Percentiles rank a stretch among this genome's conserved stretches.
Evolutionary conservation across 2,329 filamentous ascomycete species (phyloP).

Genomic region (Elsinoe arachidis): DNA sequence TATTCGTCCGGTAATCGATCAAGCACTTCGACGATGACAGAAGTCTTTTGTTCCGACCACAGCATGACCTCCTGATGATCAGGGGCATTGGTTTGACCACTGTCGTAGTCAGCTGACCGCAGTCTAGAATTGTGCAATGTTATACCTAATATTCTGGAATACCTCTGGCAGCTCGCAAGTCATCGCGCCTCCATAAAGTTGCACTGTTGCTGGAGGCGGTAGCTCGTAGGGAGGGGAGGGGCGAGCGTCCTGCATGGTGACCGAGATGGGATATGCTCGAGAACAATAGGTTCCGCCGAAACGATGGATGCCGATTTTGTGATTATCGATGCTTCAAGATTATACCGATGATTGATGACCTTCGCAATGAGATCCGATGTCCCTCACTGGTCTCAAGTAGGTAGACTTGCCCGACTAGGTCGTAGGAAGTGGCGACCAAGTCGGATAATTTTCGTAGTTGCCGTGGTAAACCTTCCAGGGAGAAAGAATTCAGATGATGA

Average conservation of each 20-base stretch:
- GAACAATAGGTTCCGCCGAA: no score
- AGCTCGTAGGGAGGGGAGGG: not conserved
- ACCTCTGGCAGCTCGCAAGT: not conserved
- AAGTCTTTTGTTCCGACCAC: conserved; percentile 72
- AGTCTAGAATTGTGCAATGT: no score
- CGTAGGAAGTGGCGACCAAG: no score
- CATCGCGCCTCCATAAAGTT: not conserved
- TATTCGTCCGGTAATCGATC: conserved; percentile 59
- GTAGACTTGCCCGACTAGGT: no score
- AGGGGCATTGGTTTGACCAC: conserved; percentile 49
- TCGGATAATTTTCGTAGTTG: no score
- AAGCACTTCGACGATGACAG: conserved; percentile 82
- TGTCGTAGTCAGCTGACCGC: not conserved
- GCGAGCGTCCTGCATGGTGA: not conserved
- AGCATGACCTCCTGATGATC: conserved; percentile 92
- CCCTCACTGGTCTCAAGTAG: no score
- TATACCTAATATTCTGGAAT: not conserved
- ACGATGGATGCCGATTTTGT: no score
- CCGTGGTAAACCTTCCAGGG: no score
- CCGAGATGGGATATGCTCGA: not conserved
- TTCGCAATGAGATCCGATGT: no score
- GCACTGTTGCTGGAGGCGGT: not conserved
- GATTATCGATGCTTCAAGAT: no score
- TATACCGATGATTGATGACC: no score
- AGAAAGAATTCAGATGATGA: no score